Evolutionary conservation across 257 asterid genomes (phyloP).

Genomic region (Rubia yunnanensis): DNA sequence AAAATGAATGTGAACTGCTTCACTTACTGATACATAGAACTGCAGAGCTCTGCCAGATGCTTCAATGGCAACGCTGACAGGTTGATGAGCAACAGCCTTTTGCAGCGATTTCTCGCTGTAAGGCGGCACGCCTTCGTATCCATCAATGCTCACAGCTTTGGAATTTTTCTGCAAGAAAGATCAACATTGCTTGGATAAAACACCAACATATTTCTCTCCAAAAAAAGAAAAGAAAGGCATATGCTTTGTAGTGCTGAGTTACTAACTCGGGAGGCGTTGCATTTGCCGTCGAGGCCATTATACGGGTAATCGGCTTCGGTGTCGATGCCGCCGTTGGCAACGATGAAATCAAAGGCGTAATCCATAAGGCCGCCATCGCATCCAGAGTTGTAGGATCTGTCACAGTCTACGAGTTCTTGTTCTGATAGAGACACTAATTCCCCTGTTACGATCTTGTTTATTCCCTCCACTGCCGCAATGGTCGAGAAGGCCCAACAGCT

Average conservation of each 20-base stretch:
- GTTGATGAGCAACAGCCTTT: conserved; percentile 86
- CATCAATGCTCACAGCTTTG: conserved; percentile 66
- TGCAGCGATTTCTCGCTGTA: conserved; percentile 51
- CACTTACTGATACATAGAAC: conserved; percentile 55
- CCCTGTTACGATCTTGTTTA: conserved; percentile 54
- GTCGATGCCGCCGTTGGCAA: conserved; percentile 67
- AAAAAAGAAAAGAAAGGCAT: not conserved
- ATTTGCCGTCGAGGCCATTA: conserved; percentile 43
- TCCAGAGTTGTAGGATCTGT: conserved; percentile 39
- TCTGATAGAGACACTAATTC: conserved; percentile 52
- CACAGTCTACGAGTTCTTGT: conserved; percentile 75
- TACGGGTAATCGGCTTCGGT: conserved; percentile 73
- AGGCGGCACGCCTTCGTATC: conserved; percentile 66
- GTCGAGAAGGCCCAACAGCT: conserved; percentile 89
- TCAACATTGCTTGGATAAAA: not conserved
- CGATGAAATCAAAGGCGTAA: conserved; percentile 60
- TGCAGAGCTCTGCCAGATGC: conserved; percentile 78
- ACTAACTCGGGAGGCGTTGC: conserved; percentile 53
- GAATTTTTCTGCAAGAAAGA: conserved; percentile 43
- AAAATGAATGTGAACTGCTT: no score
- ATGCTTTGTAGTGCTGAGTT: not conserved
- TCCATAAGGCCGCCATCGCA: conserved; percentile 89
- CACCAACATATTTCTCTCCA: not conserved
- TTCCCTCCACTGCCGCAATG: conserved; percentile 57
- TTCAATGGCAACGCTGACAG: conserved; percentile 74